A percentile compares a stretch with the other conserved stretches of the same genome.
These are phyloP conservation scores for Schrenkiella parvula DNA, from an alignment of 345 rosid genomes.

Conservation along the genomic window DNA sequence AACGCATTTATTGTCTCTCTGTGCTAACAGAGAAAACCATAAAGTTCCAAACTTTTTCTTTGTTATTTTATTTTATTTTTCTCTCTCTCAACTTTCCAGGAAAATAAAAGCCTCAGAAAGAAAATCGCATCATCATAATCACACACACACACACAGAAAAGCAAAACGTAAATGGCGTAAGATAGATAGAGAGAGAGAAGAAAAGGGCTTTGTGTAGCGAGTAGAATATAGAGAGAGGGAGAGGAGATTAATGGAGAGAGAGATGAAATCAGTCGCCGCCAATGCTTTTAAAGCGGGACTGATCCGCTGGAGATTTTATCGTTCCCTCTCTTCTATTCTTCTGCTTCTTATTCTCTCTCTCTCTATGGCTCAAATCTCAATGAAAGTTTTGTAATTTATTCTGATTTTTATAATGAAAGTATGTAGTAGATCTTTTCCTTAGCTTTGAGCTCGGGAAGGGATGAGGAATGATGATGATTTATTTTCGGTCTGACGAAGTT, in stretches of 20 bases:
- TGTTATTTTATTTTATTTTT: not conserved
- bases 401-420: not conserved
- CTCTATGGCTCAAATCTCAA: slow-evolving; percentile 49
- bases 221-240: not conserved
- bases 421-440: not conserved
- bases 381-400: not conserved
- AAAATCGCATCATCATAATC: slow-evolving; percentile 27
- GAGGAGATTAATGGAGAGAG: not conserved
- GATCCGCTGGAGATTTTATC: slow-evolving; percentile 41
- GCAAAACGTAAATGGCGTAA: slow-evolving; percentile 24
- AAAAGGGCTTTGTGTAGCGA: not conserved
- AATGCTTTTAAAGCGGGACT: slow-evolving; percentile 56
- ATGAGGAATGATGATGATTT: slow-evolving; percentile 32
- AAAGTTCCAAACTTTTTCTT: slow-evolving; percentile 12
- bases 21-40: slow-evolving; percentile 19
- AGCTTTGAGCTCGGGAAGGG: slow-evolving; percentile 25
- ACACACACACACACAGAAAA: slow-evolving; percentile 21
- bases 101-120: slow-evolving; percentile 20
- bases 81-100: slow-evolving; percentile 24
- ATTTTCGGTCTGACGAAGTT: slow-evolving; percentile 38
- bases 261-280: slow-evolving; percentile 70
- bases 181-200: slow-evolving; percentile 9
- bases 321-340: not conserved
- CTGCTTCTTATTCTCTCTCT: not conserved
- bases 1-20: slow-evolving; percentile 30